Evolutionary conservation across 2,329 filamentous ascomycete genomes (phyloP), one percentile per base, ranked within the genome.

Genomic region (Alternaria atra): DNA sequence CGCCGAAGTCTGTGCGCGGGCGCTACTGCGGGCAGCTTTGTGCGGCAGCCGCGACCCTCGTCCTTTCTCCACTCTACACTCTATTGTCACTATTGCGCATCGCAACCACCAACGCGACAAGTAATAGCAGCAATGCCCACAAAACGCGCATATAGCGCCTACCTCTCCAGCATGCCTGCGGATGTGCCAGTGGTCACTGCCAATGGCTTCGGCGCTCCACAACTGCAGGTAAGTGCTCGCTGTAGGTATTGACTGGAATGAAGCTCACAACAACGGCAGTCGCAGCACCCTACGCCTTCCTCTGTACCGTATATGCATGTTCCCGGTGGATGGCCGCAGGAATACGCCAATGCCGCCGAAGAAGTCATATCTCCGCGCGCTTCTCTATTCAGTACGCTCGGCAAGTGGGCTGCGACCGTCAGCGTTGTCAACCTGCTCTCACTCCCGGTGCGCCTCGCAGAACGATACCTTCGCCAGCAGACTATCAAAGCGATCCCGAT

Each of bases 401-500:
- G 59, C 34, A 56, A 20, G 25, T 71, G 67, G 53, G 66, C 64
- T 3, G 55, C 64, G 6, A 64, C 61, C 13, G 42, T 65, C 20
- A 48, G 50, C 35, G 40, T 71, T 29, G 17, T 52, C 8, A 61
- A 58, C 35, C 50, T 70, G 17, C 50, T 69, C 55, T 35, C 20
- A 13, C 20, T 69, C 2, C 69, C 71, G 4, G 34, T 23, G 8
- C 64, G 64, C 32, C 46, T 70, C 2, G 44, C 47, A 1, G 44
- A 60, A n/a, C 58, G 54, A 40, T 68, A 69, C 37, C 35, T 66
- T 5, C 64, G 64, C 12, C 56, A n/a, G 3, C 72, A 71, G 42
- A 47, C 52, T 29, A 70, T 76, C 40, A 52, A 60, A 35, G 70
- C 68, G 12, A 60, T 72, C 6, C 64, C 70, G 2, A 40, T 74